Percentiles rank a stretch among this genome's conserved stretches.
Evolutionary conservation across 1,139 yeast species (phyloP).

Genomic region (Yamadazyma mexicana): DNA sequence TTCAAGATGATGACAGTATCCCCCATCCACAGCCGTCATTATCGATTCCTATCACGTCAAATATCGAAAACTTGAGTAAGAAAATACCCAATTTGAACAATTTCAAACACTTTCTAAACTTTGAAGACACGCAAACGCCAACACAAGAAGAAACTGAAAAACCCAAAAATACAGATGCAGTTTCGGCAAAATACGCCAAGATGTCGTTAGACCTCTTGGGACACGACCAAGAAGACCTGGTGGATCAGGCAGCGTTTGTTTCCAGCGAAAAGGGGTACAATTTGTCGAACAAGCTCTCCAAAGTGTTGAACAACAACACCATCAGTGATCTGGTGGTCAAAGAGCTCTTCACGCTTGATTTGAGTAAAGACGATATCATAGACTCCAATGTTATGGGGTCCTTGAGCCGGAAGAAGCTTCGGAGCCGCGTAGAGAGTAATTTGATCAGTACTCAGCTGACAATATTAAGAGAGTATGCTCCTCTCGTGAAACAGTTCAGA

Average conservation of each 20-base stretch:
- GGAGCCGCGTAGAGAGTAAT: conserved; percentile 73
- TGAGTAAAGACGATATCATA: conserved; percentile 36
- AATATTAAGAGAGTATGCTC: conserved; percentile 62
- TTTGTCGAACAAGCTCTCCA: conserved; percentile 48
- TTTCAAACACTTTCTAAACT: conserved; percentile 29
- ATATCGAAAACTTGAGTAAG: conserved; percentile 39
- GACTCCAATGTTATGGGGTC: conserved; percentile 60
- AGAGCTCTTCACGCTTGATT: conserved; percentile 44
- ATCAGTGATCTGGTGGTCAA: conserved; percentile 49
- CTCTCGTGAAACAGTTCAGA: conserved; percentile 50
- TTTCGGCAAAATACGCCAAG: conserved; percentile 43
- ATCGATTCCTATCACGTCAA: conserved; percentile 42
- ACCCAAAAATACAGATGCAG: conserved; percentile 12
- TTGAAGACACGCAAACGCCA: conserved; percentile 13
- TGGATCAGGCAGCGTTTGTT: conserved; percentile 1
- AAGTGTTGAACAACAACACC: conserved; percentile 51
- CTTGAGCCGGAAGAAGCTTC: conserved; percentile 55
- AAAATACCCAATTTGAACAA: conserved; percentile 35
- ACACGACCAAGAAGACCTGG: conserved; percentile 1
- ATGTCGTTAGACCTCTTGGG: conserved; percentile 25
- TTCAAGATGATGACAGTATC: conserved; percentile 27
- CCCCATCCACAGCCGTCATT: conserved; percentile 51
- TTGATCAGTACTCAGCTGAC: conserved; percentile 60
- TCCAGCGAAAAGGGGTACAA: conserved; percentile 16
- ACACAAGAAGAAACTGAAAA: conserved; percentile 4